Percentiles rank a stretch among this genome's conserved stretches.
Evolutionary conservation across 1,139 yeast species (phyloP).

Genomic region (Geotrichum siamense): DNA sequence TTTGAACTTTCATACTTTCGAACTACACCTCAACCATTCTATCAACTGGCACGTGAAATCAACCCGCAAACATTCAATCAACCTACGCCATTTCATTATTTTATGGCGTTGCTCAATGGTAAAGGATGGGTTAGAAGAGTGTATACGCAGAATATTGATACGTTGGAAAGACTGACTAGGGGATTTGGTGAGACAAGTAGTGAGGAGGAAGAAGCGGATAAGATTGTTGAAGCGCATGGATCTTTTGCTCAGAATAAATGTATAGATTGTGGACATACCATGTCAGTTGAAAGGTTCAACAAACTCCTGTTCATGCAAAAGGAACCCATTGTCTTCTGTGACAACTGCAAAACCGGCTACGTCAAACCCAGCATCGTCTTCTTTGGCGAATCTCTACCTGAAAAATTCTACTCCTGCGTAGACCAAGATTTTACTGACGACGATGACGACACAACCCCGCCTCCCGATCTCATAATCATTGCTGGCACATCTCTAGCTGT

Average conservation of each 20-base stretch:
- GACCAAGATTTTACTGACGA: constrained; percentile 41
- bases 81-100: constrained; percentile 78
- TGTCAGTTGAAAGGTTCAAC: constrained; percentile 47
- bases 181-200: constrained; percentile 43
- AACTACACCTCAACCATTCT: constrained; percentile 73
- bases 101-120: constrained; percentile 60
- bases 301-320: constrained; percentile 35
- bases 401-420: constrained; percentile 48
- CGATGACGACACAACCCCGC: constrained; percentile 46
- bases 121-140: constrained; percentile 56
- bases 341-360: constrained; percentile 42
- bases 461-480: constrained; percentile 68
- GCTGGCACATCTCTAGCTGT: constrained; percentile 92
- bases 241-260: constrained; percentile 84
- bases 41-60: constrained; percentile 72
- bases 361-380: constrained; percentile 92
- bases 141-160: constrained; percentile 89
- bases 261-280: constrained; percentile 57
- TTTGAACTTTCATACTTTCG: constrained; percentile 80
- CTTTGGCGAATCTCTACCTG: constrained; percentile 82
- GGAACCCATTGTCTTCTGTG: constrained; percentile 51
- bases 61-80: constrained; percentile 72
- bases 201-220: too few species aligned
- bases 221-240: constrained; percentile 87
- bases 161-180: constrained; percentile 82